phyloP scores from a whole-genome alignment of 495 filamentous ascomycete species.

The Talaromyces adpressus region DNA sequence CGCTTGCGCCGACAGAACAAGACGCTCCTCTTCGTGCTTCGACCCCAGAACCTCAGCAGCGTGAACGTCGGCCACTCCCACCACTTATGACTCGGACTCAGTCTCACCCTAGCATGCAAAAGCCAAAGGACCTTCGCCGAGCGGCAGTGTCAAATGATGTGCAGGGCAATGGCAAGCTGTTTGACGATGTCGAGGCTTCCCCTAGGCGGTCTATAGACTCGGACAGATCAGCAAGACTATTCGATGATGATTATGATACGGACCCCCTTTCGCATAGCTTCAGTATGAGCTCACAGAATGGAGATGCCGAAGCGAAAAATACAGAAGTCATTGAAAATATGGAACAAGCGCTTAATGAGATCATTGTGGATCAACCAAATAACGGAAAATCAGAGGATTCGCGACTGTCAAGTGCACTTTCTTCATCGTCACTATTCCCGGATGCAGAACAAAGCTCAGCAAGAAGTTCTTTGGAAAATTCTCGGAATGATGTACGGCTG shows the following conservation, averaged over 20 bases:
- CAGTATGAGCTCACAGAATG: constrained; percentile 42
- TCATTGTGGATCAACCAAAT: constrained; percentile 73
- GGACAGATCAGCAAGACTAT: constrained; percentile 46
- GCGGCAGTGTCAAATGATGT: constrained; percentile 53
- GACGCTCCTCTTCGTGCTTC: constrained; percentile 15
- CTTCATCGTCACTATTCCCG: constrained; percentile 27
- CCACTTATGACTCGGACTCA: constrained; percentile 32
- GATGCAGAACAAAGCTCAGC: constrained; percentile 42
- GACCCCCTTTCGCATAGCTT: constrained; percentile 56
- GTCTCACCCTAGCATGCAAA: constrained; percentile 28
- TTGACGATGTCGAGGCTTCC: constrained; percentile 37
- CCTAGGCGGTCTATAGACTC: constrained; percentile 52
- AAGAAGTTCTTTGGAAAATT: constrained; percentile 50
- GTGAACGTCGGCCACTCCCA: constrained; percentile 34
- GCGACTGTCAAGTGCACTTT: constrained; percentile 45
- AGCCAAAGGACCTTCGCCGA: constrained; percentile 45
- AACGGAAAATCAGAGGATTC: constrained; percentile 56
- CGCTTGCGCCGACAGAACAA: constrained; percentile 30
- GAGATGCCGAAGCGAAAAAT: constrained; percentile 36
- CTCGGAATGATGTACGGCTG: constrained; percentile 28
- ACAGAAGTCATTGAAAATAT: constrained; percentile 76
- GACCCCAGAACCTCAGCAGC: constrained; percentile 20
- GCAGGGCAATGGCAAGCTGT: constrained; percentile 26
- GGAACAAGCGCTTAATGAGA: constrained; percentile 90
- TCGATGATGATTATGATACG: constrained; percentile 61